phyloP scores from a whole-genome alignment of 2,329 filamentous ascomycete species.

The Colletotrichum cordylinicola region DNA sequence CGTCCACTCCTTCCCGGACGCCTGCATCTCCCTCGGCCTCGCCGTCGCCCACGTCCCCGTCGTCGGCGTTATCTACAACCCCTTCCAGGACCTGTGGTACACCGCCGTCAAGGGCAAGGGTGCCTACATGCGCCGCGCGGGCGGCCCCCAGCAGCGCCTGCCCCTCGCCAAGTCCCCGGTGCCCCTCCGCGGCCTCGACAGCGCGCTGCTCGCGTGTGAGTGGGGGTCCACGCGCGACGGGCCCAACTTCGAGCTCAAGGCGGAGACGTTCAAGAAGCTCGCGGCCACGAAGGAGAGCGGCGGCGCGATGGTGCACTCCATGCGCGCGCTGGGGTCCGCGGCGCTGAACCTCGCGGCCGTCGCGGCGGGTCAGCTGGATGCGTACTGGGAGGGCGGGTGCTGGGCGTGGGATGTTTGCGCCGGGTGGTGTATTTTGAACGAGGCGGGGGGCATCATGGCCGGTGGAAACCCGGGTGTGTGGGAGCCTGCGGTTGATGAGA shows the following conservation, averaged over 20 bases:
- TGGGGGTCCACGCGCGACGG: conserved; percentile 75
- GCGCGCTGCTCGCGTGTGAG: conserved; percentile 72
- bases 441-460: conserved; percentile 77
- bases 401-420: conserved; percentile 89
- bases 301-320: conserved; percentile 77
- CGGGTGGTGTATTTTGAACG: conserved; percentile 76
- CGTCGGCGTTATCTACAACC: conserved; percentile 82
- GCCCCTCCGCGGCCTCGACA: conserved; percentile 64
- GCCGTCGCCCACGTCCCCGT: conserved; percentile 65
- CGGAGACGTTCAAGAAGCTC: conserved; percentile 67
- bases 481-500: conserved; percentile 64
- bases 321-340: conserved; percentile 75
- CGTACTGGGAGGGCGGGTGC: conserved; percentile 85
- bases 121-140: conserved; percentile 60
- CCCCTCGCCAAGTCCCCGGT: conserved; percentile 53
- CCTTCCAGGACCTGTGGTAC: conserved; percentile 73
- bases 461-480: conserved; percentile 77
- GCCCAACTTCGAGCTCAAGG: conserved; percentile 74
- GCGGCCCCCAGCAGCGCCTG: conserved; percentile 40
- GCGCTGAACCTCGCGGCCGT: conserved; percentile 78
- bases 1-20: conserved; percentile 75
- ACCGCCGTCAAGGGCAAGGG: conserved; percentile 73
- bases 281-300: conserved; percentile 64
- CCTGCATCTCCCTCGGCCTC: conserved; percentile 79
- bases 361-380: conserved; percentile 73